Evolutionary conservation across 129 eudicot genomes (phyloP), one percentile per base, ranked within the genome.

Genomic region (Erigeron canadensis): DNA sequence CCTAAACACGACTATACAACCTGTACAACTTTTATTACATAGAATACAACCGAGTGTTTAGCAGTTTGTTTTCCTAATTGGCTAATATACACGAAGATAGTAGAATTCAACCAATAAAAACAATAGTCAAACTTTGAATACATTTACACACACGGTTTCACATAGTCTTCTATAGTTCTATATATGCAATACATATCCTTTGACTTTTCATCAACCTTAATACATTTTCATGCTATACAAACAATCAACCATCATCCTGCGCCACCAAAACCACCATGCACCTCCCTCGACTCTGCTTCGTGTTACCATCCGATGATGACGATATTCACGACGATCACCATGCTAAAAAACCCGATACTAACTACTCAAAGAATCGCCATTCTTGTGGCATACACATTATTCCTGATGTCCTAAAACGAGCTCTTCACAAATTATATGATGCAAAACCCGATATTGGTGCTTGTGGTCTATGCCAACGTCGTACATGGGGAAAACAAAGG

Each of bases 281-380:
- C 57, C 37, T 85, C 67, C 84, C 70, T 61, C 73, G 72, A 62
- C 68, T 84, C 47, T 87, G 97, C 59, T 84, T 75, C 82, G 69
- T 87, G 18, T 64, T 87, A 28, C 95, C 97, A 13, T 51, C 79
- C 9, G 89, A 87, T 5, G 57, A 42, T 28, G 86, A 85, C 2
- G 84, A 69, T 6, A 59, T 21, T 51, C 65, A 75, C 28, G 80
- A 55, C 13, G 15, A 80, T 2, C 69, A 64, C 71, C 68, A 28
- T 51, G 41, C 9, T 0, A 48, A 77, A 77, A 72, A 63, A 46
- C 11, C 48, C 16, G 59, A 46, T 1, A 47, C 72, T 42, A n/a
- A 4, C 12, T 11, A 4, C 12, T 11, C 75, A 44, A 84, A 79
- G 4, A 73, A 69, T 53, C 80, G 69, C 72, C 61, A 47, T 13